Conservation (phyloP, 805 yeast genomes). For the Cyberlindnera subsufficiens region DNA sequence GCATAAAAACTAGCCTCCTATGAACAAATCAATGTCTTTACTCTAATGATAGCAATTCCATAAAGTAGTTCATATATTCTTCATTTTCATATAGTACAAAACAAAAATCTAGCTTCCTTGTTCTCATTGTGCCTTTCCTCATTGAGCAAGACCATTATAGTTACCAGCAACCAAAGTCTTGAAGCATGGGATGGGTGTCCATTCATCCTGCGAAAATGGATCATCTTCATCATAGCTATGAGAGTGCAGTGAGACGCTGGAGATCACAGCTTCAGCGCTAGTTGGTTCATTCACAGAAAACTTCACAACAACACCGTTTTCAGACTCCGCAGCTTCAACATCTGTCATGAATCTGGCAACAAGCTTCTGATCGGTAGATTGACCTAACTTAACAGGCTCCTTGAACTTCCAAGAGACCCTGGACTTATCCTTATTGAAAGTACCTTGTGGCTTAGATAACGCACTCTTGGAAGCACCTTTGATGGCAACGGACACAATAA, state of each 20-base stretch:
- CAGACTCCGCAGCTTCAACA: slow-evolving; percentile 64
- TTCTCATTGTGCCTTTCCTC: not conserved
- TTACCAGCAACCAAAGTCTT: slow-evolving; percentile 33
- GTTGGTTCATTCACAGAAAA: slow-evolving; percentile 40
- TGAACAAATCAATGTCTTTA: not conserved
- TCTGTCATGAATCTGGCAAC: slow-evolving; percentile 84
- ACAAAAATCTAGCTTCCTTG: too few relatives aligned
- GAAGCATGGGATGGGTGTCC: slow-evolving; percentile 28
- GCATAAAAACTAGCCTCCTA: not conserved
- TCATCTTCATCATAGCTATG: slow-evolving; percentile 31
- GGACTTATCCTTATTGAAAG: slow-evolving; percentile 79
- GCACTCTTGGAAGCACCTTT: slow-evolving; percentile 66
- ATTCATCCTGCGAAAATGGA: slow-evolving; percentile 32
- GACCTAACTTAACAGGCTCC: slow-evolving; percentile 32
- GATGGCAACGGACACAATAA: slow-evolving; percentile 46
- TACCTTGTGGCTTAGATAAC: slow-evolving; percentile 86
- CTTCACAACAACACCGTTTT: slow-evolving; percentile 66
- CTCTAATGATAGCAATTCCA: not conserved
- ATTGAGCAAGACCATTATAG: slow-evolving; percentile 27
- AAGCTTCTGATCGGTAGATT: slow-evolving; percentile 52
- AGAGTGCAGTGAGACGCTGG: slow-evolving; percentile 33
- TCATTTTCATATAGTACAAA: too few relatives aligned
- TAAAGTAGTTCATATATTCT: not conserved
- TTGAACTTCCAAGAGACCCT: slow-evolving; percentile 82
- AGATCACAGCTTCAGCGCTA: slow-evolving; percentile 39